Conservation (phyloP, 331 rosid genomes). For the Spiraea crenata region DNA sequence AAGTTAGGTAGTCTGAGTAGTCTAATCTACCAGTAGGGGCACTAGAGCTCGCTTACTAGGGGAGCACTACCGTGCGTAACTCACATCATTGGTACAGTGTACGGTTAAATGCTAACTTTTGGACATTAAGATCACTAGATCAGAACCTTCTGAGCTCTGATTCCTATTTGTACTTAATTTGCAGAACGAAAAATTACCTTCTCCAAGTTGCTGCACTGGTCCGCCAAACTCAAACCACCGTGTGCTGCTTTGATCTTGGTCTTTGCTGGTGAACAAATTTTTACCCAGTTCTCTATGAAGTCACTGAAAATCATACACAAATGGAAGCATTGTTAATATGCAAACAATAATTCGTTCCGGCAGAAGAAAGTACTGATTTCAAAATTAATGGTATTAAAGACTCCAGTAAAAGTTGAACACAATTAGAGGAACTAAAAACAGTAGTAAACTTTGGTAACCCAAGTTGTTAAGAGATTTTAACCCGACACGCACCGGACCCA, state of each 20-base stretch:
- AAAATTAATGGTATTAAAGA: neutral
- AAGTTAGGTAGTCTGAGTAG: too few species aligned
- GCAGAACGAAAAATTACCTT: conserved; percentile 42
- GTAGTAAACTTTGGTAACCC: too few species aligned
- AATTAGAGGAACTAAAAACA: neutral
- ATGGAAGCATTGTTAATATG: neutral
- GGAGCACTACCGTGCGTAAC: too few species aligned
- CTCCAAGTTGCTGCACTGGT: conserved; percentile 79
- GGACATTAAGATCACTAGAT: neutral
- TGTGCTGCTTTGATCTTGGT: conserved; percentile 50
- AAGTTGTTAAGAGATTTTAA: too few species aligned
- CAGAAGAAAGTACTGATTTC: neutral
- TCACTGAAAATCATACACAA: conserved; percentile 51
- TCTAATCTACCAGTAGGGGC: too few species aligned
- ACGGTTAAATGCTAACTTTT: too few species aligned
- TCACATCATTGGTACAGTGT: too few species aligned
- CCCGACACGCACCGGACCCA: too few species aligned
- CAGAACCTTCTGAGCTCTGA: neutral
- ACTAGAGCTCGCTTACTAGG: too few species aligned
- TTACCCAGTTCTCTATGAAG: conserved; percentile 92
- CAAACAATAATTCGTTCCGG: too few species aligned
- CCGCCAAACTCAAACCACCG: conserved; percentile 45
- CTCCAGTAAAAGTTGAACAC: neutral
- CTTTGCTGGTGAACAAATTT: conserved; percentile 76
- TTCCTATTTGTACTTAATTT: neutral